A percentile compares a stretch with the other conserved stretches of the same genome.
Conservation (phyloP, 2,329 filamentous ascomycete species). For the Claviceps sp. region DNA sequence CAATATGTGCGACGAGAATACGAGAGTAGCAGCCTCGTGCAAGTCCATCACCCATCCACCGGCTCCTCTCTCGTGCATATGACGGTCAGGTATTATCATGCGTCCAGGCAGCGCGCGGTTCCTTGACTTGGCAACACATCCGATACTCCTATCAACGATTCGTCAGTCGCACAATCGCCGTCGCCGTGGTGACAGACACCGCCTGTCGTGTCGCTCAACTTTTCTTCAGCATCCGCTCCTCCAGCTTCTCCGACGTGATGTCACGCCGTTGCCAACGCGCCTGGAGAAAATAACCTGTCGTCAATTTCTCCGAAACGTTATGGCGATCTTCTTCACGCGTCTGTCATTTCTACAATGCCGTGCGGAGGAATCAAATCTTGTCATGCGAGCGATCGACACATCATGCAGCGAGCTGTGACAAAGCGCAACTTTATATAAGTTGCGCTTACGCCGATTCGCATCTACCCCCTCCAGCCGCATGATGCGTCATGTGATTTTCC, state of each 20-base stretch:
- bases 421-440: no score
- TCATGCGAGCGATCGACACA: no score
- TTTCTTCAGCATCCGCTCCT: background rate
- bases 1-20: conserved; percentile 2
- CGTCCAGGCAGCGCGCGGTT: background rate
- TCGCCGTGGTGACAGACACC: background rate
- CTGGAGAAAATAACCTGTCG: no score
- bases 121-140: background rate
- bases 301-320: no score
- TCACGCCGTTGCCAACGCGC: no score
- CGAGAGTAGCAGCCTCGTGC: background rate
- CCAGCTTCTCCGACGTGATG: no score
- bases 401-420: no score
- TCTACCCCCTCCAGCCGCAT: background rate
- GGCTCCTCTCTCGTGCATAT: background rate
- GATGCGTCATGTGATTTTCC: background rate
- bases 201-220: background rate
- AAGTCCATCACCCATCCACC: background rate
- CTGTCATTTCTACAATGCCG: no score
- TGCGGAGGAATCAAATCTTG: no score
- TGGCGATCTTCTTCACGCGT: no score
- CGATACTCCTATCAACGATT: background rate
- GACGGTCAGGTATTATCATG: background rate
- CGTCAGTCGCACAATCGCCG: background rate
- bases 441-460: no score